Conservation (phyloP, 2,329 filamentous ascomycete species). For the Pestalotiopsis sp. region DNA sequence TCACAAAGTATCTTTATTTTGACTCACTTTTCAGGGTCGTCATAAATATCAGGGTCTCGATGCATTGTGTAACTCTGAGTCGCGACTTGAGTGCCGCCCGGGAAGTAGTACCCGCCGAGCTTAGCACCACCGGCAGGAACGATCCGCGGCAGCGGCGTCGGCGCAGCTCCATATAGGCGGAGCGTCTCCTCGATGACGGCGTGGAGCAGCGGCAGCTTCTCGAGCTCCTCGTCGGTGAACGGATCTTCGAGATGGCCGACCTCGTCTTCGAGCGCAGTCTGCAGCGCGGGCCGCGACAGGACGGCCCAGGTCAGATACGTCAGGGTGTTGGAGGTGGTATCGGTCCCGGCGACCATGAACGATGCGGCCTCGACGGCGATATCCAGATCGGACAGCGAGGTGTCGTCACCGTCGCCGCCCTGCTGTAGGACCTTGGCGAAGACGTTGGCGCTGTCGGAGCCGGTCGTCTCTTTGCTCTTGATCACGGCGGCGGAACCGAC, state of each 20-base stretch:
- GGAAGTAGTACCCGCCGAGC: not conserved
- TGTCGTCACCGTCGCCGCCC: not conserved
- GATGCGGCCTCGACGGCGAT: conserved; percentile 35
- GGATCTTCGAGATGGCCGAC: not conserved
- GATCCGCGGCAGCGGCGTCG: not conserved
- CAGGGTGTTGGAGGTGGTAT: conserved; percentile 52
- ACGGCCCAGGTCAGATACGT: conserved; percentile 48
- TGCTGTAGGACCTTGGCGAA: not conserved
- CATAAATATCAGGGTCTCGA: not conserved
- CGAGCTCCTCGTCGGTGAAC: not conserved
- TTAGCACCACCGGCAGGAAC: not conserved
- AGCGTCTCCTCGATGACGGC: not conserved
- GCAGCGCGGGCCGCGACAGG: conserved; percentile 29
- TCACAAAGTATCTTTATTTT: not conserved
- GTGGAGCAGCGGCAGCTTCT: not conserved
- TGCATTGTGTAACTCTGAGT: not conserved
- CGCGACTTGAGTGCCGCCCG: not conserved
- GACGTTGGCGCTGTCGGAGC: not conserved
- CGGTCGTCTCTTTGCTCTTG: not conserved
- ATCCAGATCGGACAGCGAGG: not conserved
- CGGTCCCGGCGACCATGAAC: conserved; percentile 53
- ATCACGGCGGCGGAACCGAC: not conserved
- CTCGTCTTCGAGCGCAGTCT: conserved; percentile 2
- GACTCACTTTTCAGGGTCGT: not conserved
- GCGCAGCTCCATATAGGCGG: not conserved